Evolutionary conservation across 305 asterid species (phyloP).

Genomic region (Fraxinus xanthoxyloides): DNA sequence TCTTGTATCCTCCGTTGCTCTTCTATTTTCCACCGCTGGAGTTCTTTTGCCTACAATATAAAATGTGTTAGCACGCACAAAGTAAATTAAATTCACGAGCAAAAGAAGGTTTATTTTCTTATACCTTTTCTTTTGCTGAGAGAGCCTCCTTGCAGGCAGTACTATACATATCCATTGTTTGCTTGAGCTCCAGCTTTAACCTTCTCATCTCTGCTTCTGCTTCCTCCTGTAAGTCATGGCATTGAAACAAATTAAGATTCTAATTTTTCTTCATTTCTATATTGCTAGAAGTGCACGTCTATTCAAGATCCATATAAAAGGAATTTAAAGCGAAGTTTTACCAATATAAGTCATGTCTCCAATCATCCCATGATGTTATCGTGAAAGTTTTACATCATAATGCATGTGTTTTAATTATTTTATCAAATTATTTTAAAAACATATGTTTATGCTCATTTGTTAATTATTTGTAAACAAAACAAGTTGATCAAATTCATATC

Average conservation of each 20-base stretch:
- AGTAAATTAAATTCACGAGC: background rate
- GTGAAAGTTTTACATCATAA: background rate
- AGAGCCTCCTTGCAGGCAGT: slow-evolving; percentile 79
- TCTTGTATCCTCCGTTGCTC: slow-evolving; percentile 66
- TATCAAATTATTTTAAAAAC: background rate
- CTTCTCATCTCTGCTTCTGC: slow-evolving; percentile 76
- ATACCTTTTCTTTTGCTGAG: slow-evolving; percentile 67
- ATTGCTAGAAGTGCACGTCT: background rate
- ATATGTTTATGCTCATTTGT: background rate
- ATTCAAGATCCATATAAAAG: background rate
- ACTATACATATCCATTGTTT: slow-evolving; percentile 80
- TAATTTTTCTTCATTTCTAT: background rate
- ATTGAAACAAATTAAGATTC: background rate
- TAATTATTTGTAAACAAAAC: background rate
- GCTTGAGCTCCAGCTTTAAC: slow-evolving; percentile 73
- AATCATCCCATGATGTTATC: background rate
- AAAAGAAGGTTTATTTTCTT: background rate
- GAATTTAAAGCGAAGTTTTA: background rate
- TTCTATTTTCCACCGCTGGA: slow-evolving; percentile 69
- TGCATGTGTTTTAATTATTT: background rate
- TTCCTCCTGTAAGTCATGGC: slow-evolving; percentile 49
- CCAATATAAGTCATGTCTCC: background rate
- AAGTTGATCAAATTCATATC: background rate
- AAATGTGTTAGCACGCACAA: background rate
- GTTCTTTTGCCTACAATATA: slow-evolving; percentile 57